Evolutionary conservation across 129 eudicot species (phyloP).

Genomic region (Lactuca saligna): DNA sequence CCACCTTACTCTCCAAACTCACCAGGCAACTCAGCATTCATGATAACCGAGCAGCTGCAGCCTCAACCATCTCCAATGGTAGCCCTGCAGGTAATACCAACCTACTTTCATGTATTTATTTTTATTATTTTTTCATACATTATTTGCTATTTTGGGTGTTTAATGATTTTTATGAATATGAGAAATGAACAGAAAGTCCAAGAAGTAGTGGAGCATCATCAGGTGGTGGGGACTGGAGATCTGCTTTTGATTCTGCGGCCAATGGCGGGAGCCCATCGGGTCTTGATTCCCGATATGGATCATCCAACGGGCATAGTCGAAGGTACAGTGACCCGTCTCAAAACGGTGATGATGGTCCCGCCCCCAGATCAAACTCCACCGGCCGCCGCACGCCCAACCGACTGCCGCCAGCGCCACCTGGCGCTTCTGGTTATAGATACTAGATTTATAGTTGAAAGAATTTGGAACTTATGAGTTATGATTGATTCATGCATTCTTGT

Average conservation of each 20-base stretch:
- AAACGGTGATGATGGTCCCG: slow-evolving; percentile 61
- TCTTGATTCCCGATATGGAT: slow-evolving; percentile 53
- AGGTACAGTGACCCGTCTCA: slow-evolving; percentile 60
- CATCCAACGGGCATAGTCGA: slow-evolving; percentile 80
- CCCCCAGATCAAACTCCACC: slow-evolving; percentile 58
- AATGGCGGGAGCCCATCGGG: slow-evolving; percentile 67
- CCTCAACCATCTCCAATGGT: slow-evolving; percentile 55
- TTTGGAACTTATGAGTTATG: not conserved
- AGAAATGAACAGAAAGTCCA: slow-evolving; percentile 68
- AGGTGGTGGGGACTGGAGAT: slow-evolving; percentile 83
- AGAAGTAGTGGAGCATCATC: slow-evolving; percentile 50
- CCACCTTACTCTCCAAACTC: slow-evolving; percentile 89
- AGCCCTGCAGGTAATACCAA: slow-evolving; percentile 53
- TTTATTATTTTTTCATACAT: no score
- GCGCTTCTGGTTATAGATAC: slow-evolving; percentile 58
- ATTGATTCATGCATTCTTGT: slow-evolving; percentile 56
- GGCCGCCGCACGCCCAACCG: slow-evolving; percentile 94
- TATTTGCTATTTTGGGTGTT: no score
- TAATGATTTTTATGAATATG: not conserved
- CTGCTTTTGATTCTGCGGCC: slow-evolving; percentile 98
- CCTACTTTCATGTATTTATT: not conserved
- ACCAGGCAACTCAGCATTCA: slow-evolving; percentile 84
- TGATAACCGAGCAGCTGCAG: slow-evolving; percentile 93
- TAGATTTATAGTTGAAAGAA: slow-evolving; percentile 36
- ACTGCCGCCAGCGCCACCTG: slow-evolving; percentile 95